A percentile compares a stretch with the other conserved stretches of the same genome.
Evolutionary conservation across 2,329 filamentous ascomycete genomes (phyloP).

Genomic region (Ophiostoma perfectum): DNA sequence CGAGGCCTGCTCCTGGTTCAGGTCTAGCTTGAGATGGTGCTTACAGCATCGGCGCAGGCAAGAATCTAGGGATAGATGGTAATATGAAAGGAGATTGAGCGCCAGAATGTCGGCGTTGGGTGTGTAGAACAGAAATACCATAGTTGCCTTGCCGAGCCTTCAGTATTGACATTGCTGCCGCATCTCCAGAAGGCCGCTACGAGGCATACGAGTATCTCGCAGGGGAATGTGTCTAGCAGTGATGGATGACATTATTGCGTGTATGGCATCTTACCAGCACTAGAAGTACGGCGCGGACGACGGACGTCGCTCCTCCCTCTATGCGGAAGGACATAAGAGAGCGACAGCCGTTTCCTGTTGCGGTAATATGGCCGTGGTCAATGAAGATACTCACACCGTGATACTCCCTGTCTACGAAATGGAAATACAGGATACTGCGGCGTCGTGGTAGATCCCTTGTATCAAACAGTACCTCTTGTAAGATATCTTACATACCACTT

Average conservation of each 20-base stretch:
- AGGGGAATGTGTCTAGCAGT: neutral
- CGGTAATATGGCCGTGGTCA: slow-evolving; percentile 2
- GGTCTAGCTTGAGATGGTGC: neutral
- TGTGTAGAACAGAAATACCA: neutral
- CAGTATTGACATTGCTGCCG: neutral
- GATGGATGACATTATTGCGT: too few relatives aligned
- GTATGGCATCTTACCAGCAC: too few relatives aligned
- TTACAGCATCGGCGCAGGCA: neutral
- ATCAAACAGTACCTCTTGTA: neutral
- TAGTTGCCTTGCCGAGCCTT: neutral
- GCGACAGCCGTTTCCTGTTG: neutral
- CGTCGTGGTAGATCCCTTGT: neutral
- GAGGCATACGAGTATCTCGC: neutral
- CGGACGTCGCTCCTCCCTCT: neutral
- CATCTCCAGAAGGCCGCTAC: neutral
- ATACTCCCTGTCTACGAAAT: neutral
- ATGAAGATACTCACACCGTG: neutral
- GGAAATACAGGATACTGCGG: neutral
- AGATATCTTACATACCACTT: neutral
- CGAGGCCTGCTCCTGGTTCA: too few relatives aligned
- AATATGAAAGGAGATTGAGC: neutral
- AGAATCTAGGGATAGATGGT: slow-evolving; percentile 7
- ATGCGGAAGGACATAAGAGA: neutral
- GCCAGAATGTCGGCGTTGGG: slow-evolving; percentile 2
- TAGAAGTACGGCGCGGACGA: neutral